A percentile compares a stretch with the other conserved stretches of the same genome.
These are phyloP conservation scores for Lichtheimia ramosa DNA, from an alignment of 371 early-diverging fungal species.

Conservation along the genomic window DNA sequence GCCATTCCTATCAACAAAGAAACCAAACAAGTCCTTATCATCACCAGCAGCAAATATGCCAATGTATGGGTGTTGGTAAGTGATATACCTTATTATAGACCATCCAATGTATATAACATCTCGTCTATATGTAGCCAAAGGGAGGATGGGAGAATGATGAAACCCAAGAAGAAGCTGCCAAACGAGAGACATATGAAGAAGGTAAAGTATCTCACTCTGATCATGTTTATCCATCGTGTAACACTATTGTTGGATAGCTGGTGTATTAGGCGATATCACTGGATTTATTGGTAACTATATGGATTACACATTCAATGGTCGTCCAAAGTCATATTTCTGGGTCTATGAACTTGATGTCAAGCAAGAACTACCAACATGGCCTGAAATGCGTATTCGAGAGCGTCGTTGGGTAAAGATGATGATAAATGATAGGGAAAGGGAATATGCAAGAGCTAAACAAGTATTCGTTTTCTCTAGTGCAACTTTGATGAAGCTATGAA, in stretches of 20 bases:
- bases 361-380: slow-evolving; percentile 52
- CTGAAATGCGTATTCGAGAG: slow-evolving; percentile 52
- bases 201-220: slow-evolving; percentile 27
- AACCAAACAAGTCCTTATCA: slow-evolving; percentile 52
- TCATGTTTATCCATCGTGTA: neutral
- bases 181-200: slow-evolving; percentile 67
- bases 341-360: slow-evolving; percentile 61
- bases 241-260: slow-evolving; percentile 30
- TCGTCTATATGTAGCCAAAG: slow-evolving; percentile 42
- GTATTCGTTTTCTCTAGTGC: slow-evolving; percentile 32
- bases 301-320: slow-evolving; percentile 44
- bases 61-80: slow-evolving; percentile 61
- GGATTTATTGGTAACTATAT: slow-evolving; percentile 46
- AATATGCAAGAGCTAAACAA: neutral
- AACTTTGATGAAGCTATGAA: slow-evolving; percentile 55
- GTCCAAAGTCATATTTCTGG: slow-evolving; percentile 50
- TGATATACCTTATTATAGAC: neutral
- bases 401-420: slow-evolving; percentile 63
- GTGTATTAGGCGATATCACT: slow-evolving; percentile 46
- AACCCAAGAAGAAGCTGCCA: slow-evolving; percentile 56
- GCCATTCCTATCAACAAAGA: slow-evolving; percentile 56
- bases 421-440: neutral
- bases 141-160: slow-evolving; percentile 73
- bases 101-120: neutral
- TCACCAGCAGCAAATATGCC: slow-evolving; percentile 55